Evolutionary conservation across 129 eudicot species (phyloP), one percentile per base, ranked within the genome.

Genomic region (Ambrosia artemisiifolia): DNA sequence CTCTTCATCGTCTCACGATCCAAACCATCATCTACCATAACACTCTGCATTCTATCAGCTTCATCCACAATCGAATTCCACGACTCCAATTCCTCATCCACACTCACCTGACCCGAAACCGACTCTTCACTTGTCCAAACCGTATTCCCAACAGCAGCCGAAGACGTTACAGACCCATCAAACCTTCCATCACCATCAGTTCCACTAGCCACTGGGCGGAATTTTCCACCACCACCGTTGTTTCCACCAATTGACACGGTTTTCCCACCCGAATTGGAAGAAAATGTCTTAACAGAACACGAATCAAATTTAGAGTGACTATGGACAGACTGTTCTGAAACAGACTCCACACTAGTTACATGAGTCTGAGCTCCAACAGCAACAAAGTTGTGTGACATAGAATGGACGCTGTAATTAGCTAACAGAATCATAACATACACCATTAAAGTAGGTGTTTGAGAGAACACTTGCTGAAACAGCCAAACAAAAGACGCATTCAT

Each of bases 401-500:
- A 93, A 32, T 89, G 68, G 42, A 93, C 98, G 55, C 95, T 93
- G 60, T 82, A 93, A 74, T 93, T 93, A 1, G 98, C 98, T 16
- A 93, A 71, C 6, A 93, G 80, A 16, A 93, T 93, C 98, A 93
- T 93, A 11, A 93, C 84, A 64, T 83, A 87, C 65, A 93, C 86
- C 98, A 93, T 93, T 12, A 93, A 70, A 59, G 96, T 89, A 3
- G 98, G 98, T 6, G 98, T 93, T 19, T 84, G 91, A 0, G 98
- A 87, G 36, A 93, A 93, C 0, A 93, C 96, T 64, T 89, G 96
- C 60, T 93, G 96, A 43, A 93, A 93, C 38, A 93, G 63, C 98
- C 98, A 93, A 18, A 93, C 98, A 20, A 93, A 93, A 1, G 98
- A 93, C 0, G 92, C 96, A 51, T 89, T 85, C 95, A 93, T 89